A percentile compares a stretch with the other conserved stretches of the same genome.
Evolutionary conservation across 2,329 filamentous ascomycete genomes (phyloP).

Genomic region (Exophiala oligosperma): DNA sequence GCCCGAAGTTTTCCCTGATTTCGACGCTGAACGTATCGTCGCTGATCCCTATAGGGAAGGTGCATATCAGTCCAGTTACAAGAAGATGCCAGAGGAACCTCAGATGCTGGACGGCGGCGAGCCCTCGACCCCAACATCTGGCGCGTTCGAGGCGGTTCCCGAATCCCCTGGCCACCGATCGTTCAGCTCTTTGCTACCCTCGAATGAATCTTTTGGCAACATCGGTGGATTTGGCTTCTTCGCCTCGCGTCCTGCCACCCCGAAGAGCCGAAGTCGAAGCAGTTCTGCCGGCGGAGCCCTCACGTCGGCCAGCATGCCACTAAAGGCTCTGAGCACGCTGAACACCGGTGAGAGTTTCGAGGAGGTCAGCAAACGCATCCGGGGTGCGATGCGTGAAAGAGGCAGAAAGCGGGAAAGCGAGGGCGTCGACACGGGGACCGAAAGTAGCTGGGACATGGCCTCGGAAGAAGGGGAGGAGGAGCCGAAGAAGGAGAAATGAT

Average conservation of each 20-base stretch:
- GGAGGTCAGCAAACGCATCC: constrained; percentile 80
- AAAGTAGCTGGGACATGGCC: constrained; percentile 31
- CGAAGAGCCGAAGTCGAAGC: constrained; percentile 70
- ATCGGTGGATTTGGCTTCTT: constrained; percentile 87
- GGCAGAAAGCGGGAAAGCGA: constrained; percentile 53
- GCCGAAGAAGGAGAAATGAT: constrained; percentile 25
- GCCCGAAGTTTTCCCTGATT: constrained; percentile 96
- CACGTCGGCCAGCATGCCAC: constrained; percentile 59
- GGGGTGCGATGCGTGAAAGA: constrained; percentile 80
- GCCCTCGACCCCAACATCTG: constrained; percentile 28
- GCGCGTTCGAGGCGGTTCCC: constrained; percentile 29
- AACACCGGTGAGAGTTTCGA: constrained; percentile 72
- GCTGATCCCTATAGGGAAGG: constrained; percentile 49
- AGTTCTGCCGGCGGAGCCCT: constrained; percentile 66
- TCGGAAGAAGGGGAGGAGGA: constrained; percentile 29
- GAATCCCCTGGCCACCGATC: constrained; percentile 32
- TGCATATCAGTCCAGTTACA: constrained; percentile 30
- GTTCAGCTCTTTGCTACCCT: constrained; percentile 56
- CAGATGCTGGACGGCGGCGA: constrained; percentile 35
- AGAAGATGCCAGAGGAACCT: constrained; percentile 25
- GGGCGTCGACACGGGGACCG: constrained; percentile 25
- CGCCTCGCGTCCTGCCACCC: constrained; percentile 80
- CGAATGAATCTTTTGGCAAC: constrained; percentile 92
- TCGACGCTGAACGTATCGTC: constrained; percentile 73
- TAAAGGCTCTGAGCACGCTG: constrained; percentile 68